Evolutionary conservation across 2,329 filamentous ascomycete species (phyloP).

Genomic region (Pseudogymnoascus sp.): DNA sequence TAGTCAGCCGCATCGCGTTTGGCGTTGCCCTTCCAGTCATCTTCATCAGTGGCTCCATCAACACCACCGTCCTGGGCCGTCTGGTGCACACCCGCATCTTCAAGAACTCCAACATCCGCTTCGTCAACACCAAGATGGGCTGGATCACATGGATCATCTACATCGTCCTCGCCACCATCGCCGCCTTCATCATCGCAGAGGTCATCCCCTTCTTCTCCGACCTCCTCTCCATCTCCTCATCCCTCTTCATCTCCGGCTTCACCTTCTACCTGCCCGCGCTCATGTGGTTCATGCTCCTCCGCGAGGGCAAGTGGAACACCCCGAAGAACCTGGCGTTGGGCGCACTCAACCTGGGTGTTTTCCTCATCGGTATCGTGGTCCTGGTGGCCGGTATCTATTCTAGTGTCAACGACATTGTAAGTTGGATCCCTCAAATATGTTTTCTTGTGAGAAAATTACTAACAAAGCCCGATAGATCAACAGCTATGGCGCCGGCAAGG

Average conservation of each 20-base stretch:
- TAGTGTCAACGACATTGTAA: conserved; percentile 20
- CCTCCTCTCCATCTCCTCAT: conserved; percentile 31
- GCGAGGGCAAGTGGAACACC: conserved; percentile 22
- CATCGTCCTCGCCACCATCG: conserved; percentile 38
- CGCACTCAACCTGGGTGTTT: conserved; percentile 18
- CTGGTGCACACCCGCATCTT: conserved; percentile 24
- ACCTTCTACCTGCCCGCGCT: conserved; percentile 24
- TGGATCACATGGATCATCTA: conserved; percentile 35
- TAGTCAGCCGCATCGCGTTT: conserved; percentile 49
- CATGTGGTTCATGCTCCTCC: conserved; percentile 24
- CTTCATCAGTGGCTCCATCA: conserved; percentile 53
- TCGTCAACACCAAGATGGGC: conserved; percentile 21
- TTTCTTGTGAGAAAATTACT: too few species aligned
- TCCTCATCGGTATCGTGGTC: conserved; percentile 19
- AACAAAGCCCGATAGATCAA: not conserved
- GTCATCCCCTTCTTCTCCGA: conserved; percentile 50
- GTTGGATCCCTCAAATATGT: conserved; percentile 12
- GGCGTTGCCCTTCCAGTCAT: conserved; percentile 55
- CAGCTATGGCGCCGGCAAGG: not conserved
- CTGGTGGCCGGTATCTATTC: conserved; percentile 21
- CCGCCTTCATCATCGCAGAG: conserved; percentile 50
- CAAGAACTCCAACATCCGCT: conserved; percentile 19
- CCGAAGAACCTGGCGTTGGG: conserved; percentile 19
- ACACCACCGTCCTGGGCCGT: conserved; percentile 42
- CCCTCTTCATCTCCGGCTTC: conserved; percentile 25